phyloP scores from a whole-genome alignment of 148 eudicot genomes.

The Vaccinium vitisidaea region DNA sequence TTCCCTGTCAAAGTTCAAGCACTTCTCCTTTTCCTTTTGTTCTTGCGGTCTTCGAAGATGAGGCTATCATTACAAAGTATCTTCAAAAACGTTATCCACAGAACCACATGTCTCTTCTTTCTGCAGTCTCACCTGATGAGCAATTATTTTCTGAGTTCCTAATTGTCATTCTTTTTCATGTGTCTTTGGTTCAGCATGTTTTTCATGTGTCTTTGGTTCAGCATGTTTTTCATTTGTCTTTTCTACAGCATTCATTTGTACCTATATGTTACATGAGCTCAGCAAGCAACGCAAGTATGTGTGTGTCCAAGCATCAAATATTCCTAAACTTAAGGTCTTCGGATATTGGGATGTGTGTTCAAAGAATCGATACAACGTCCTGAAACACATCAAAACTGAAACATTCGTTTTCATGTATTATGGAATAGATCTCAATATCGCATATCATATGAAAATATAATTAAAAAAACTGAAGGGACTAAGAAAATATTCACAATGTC shows the following conservation, averaged over 20 bases:
- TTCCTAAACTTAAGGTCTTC: not conserved
- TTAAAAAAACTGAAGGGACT: not conserved
- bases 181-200: too few relatives aligned
- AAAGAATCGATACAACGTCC: not conserved
- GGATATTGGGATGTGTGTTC: not conserved
- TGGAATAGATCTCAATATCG: not conserved
- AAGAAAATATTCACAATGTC: not conserved
- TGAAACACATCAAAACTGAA: not conserved
- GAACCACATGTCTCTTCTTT: not conserved
- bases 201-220: not conserved
- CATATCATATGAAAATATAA: not conserved
- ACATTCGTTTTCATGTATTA: too few relatives aligned
- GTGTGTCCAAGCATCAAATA: too few relatives aligned
- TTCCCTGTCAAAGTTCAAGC: not conserved
- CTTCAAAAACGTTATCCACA: not conserved
- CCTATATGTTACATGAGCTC: not conserved
- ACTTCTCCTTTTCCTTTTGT: not conserved
- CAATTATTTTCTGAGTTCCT: not conserved
- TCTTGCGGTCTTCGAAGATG: not conserved
- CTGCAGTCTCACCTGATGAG: not conserved
- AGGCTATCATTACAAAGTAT: not conserved
- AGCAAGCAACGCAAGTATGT: not conserved
- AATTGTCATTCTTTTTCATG: too few relatives aligned
- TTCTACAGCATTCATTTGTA: not conserved
- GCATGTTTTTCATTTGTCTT: not conserved